Percentiles rank a stretch among this genome's conserved stretches.
These are phyloP conservation scores for Dipteronia sinensis DNA, from an alignment of 345 rosid genomes.

Conservation along the genomic window DNA sequence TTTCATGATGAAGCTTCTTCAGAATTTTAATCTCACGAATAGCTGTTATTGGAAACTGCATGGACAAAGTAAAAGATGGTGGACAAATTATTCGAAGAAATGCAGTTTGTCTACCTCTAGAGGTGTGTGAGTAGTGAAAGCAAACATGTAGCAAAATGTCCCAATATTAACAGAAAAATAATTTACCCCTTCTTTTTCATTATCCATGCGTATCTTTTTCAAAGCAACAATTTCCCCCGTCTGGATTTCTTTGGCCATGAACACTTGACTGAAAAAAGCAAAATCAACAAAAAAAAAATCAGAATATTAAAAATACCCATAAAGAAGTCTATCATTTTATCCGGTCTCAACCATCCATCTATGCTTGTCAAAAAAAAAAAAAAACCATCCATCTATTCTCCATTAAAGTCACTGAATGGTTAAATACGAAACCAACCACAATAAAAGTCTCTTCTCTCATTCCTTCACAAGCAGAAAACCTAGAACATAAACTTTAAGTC, in stretches of 20 bases:
- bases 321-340: background rate
- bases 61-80: background rate
- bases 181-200: slow-evolving; percentile 95
- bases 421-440: background rate
- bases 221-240: slow-evolving; percentile 93
- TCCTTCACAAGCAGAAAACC: background rate
- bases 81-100: slow-evolving; percentile 2
- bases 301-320: background rate
- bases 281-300: background rate
- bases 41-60: slow-evolving; percentile 61
- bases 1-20: slow-evolving; percentile 57
- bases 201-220: slow-evolving; percentile 97
- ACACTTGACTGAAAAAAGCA: slow-evolving; percentile 73
- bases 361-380: background rate
- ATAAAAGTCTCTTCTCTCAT: background rate
- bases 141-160: background rate
- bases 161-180: background rate
- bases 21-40: slow-evolving; percentile 55
- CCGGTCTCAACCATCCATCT: background rate
- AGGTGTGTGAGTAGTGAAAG: background rate
- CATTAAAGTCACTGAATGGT: background rate
- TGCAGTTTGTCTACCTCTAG: background rate
- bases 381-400: background rate
- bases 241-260: slow-evolving; percentile 88
- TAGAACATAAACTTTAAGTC: background rate